Evolutionary conservation across 2,329 filamentous ascomycete genomes (phyloP).

Genomic region (Magnaporthales sp.): DNA sequence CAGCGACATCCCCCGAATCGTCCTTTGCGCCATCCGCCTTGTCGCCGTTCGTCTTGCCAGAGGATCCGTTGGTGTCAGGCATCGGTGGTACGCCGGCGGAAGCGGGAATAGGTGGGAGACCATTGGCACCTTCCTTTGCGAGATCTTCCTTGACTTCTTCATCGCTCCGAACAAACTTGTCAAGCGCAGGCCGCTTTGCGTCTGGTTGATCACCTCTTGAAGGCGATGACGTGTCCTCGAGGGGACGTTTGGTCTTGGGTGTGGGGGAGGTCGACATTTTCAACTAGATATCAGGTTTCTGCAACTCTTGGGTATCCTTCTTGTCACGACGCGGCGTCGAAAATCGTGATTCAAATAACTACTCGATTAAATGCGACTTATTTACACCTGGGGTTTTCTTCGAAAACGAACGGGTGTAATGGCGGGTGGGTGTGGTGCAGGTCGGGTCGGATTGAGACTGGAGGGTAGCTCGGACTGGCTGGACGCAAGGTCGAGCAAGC

Average conservation of each 20-base stretch:
- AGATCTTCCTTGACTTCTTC: constrained; percentile 39
- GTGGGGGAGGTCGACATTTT: constrained; percentile 67
- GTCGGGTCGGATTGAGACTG: constrained; percentile 18
- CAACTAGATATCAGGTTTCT: constrained; percentile 32
- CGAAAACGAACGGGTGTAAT: constrained; percentile 88
- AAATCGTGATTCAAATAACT: constrained; percentile 20
- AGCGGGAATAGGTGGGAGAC: constrained; percentile 14
- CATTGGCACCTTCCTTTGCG: constrained; percentile 18
- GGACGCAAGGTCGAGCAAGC: constrained; percentile 10
- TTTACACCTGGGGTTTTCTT: constrained; percentile 84
- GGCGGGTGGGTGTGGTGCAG: constrained; percentile 29
- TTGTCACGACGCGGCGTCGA: constrained; percentile 25
- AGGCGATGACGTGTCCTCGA: constrained; percentile 94
- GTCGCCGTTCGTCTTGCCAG: constrained; percentile 41
- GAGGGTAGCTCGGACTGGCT: constrained; percentile 12
- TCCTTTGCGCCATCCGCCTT: constrained; percentile 42
- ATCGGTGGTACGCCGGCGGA: constrained; percentile 11
- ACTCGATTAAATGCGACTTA: constrained; percentile 38
- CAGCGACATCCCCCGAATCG: constrained; percentile 58
- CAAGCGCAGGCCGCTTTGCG: constrained; percentile 90
- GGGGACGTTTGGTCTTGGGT: constrained; percentile 74
- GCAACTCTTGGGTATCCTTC: constrained; percentile 35
- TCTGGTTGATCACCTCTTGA: constrained; percentile 91
- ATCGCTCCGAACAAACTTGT: constrained; percentile 75
- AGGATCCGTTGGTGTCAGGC: constrained; percentile 38